These are phyloP conservation scores for Coprinopsis sp. DNA, from an alignment of 768 basidiomycete genomes.

Conservation along the genomic window DNA sequence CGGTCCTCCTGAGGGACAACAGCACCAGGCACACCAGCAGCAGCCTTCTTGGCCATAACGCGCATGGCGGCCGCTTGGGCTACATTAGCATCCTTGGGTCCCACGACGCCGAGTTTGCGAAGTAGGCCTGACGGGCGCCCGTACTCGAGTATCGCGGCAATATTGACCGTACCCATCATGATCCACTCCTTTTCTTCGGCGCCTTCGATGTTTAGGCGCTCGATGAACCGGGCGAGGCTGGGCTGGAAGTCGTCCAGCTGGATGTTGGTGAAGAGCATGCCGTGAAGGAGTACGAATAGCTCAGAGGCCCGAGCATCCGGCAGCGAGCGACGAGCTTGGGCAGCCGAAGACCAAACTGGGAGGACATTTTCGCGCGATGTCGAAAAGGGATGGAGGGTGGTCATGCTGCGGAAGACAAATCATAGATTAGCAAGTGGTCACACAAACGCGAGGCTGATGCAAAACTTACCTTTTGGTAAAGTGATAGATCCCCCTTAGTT, in stretches of 20 bases:
- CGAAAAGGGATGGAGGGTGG: constrained; percentile 81
- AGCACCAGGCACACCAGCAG: constrained; percentile 25
- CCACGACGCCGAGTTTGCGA: constrained; percentile 53
- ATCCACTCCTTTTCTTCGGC: constrained; percentile 89
- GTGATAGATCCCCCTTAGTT: constrained; percentile 84
- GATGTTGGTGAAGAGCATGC: constrained; percentile 96
- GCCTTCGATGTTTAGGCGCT: constrained; percentile 78
- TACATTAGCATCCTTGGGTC: constrained; percentile 31
- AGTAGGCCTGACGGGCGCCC: constrained; percentile 72
- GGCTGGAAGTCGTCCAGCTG: constrained; percentile 87
- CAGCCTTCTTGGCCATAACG: constrained; percentile 46
- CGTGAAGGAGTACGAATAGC: constrained; percentile 88
- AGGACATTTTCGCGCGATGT: constrained; percentile 89
- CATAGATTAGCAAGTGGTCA: constrained; percentile 7
- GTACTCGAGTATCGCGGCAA: constrained; percentile 82
- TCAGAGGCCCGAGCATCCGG: constrained; percentile 74
- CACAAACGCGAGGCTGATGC: background rate
- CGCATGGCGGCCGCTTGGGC: constrained; percentile 37
- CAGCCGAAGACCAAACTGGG: constrained; percentile 76
- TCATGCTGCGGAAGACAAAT: constrained; percentile 56
- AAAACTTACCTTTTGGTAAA: constrained; percentile 82
- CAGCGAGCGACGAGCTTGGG: constrained; percentile 67
- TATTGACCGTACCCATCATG: constrained; percentile 90
- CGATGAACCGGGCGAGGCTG: constrained; percentile 79
- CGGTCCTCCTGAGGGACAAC: constrained; percentile 41